Conservation (phyloP, 805 yeast species). For the Maudiozyma turicensis region DNA sequence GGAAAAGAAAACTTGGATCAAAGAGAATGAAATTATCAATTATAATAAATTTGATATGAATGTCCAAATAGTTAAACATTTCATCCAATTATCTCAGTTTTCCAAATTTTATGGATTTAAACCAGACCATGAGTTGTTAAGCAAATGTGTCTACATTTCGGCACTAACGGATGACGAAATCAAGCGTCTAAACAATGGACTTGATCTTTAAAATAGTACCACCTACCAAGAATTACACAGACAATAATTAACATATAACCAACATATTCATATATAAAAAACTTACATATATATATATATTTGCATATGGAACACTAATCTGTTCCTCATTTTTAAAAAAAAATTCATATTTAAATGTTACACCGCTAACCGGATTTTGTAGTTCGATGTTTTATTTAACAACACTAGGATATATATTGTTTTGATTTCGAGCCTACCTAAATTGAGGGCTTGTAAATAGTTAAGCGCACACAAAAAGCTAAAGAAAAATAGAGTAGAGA, state of each 20-base stretch:
- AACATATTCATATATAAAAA: neutral
- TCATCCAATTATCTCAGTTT: conserved; percentile 81
- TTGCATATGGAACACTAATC: neutral
- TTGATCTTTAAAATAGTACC: neutral
- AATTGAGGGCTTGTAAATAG: no score
- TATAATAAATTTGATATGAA: conserved; percentile 68
- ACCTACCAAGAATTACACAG: neutral
- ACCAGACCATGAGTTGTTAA: conserved; percentile 52
- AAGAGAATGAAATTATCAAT: conserved; percentile 43
- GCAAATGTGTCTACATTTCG: conserved; percentile 76
- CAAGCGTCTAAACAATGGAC: conserved; percentile 1
- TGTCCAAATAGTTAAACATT: conserved; percentile 65
- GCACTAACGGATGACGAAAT: conserved; percentile 67
- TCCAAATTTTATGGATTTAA: conserved; percentile 53
- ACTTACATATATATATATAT: neutral
- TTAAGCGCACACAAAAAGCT: neutral
- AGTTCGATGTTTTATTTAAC: no score
- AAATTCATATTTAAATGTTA: no score
- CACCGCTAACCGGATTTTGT: no score
- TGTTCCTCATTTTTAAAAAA: no score
- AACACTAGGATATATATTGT: no score
- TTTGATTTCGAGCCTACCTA: no score
- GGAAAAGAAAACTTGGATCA: conserved; percentile 30
- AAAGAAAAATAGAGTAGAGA: neutral
- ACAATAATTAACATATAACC: neutral